Percentiles rank a stretch among this genome's conserved stretches.
Conservation (phyloP, 1,139 yeast species). For the Protomyces macrosporus region DNA sequence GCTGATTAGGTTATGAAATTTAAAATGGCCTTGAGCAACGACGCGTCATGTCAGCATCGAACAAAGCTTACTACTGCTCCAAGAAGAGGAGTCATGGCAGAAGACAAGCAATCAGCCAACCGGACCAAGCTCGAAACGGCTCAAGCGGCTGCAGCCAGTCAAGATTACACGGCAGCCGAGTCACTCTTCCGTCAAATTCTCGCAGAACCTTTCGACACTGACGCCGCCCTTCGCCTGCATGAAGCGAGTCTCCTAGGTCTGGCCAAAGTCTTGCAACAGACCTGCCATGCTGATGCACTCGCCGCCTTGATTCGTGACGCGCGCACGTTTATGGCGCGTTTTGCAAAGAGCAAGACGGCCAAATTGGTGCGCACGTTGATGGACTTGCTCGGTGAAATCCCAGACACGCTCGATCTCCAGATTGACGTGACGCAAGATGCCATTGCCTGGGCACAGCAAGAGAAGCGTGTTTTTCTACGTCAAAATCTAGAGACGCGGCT, state of each 20-base stretch:
- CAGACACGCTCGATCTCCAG: slow-evolving; percentile 65
- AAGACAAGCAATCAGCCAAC: neutral
- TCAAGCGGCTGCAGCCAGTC: neutral
- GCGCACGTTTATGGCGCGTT: slow-evolving; percentile 58
- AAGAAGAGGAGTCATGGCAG: neutral
- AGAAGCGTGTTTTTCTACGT: slow-evolving; percentile 80
- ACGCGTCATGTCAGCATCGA: no score
- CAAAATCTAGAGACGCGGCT: slow-evolving; percentile 83
- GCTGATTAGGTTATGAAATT: no score
- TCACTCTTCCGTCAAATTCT: slow-evolving; percentile 2
- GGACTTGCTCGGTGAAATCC: slow-evolving; percentile 68
- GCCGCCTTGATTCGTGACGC: slow-evolving; percentile 63
- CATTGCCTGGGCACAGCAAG: slow-evolving; percentile 80
- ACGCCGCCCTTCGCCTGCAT: slow-evolving; percentile 40
- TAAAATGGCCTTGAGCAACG: no score
- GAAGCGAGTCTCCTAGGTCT: slow-evolving; percentile 40
- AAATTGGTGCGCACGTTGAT: slow-evolving; percentile 62
- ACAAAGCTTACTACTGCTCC: no score
- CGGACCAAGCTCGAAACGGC: neutral
- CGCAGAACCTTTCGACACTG: slow-evolving; percentile 34
- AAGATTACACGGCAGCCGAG: slow-evolving; percentile 15
- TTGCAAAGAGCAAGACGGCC: slow-evolving; percentile 93
- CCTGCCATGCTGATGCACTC: slow-evolving; percentile 46
- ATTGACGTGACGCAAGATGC: slow-evolving; percentile 70
- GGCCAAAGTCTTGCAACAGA: slow-evolving; percentile 28